Evolutionary conservation across 495 filamentous ascomycete genomes (phyloP), one percentile per base, ranked within the genome.

Genomic region (Massariosphaeria phaeospora): DNA sequence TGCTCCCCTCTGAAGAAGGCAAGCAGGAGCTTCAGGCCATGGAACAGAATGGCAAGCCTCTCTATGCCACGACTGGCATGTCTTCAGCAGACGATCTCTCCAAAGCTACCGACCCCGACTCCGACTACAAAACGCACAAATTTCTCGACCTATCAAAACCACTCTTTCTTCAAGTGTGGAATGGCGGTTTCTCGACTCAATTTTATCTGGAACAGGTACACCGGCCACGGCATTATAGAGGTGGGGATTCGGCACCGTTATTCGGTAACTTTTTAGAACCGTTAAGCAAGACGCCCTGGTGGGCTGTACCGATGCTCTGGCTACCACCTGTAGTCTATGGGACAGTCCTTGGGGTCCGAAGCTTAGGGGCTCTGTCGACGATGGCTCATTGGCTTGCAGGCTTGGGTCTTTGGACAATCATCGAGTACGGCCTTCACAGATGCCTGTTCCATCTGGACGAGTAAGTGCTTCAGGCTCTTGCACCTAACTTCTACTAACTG

Each of bases 231-330:
- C 89, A 97, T 73, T 97, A 96, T 78, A 90, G 81, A 62, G 89
- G 89, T 46, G 93, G 93, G 34, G 81, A 82, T 52, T 95, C 90
- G 4, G 93, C 94, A 26, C 94, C 93, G 6, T 70, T 99, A 25
- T 99, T 99, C 70, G 94, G 94, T 35, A 99, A 99, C 71, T 93
- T 97, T 72, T 77, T 99, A 10, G 94, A 99, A 70, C 94, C 94
- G 6, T 73, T 99, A 23, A 88, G 85, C 69, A 86, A 90, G 73
- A 97, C 94, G 7, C 79, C 91, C 5, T 97, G 91, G 90, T 97
- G 84, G 80, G 66, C 93, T 38, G 77, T 97, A 12, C 94, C 94
- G 10, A 73, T 78, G 0, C 35, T 95, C 8, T 99, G 94, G 94
- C 65, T 91, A n/a, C 94, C 94, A 17, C 74, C 72, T 10, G 78